These are phyloP conservation scores for Wickerhamiella cacticola DNA, from an alignment of 805 yeast genomes.

Conservation along the genomic window DNA sequence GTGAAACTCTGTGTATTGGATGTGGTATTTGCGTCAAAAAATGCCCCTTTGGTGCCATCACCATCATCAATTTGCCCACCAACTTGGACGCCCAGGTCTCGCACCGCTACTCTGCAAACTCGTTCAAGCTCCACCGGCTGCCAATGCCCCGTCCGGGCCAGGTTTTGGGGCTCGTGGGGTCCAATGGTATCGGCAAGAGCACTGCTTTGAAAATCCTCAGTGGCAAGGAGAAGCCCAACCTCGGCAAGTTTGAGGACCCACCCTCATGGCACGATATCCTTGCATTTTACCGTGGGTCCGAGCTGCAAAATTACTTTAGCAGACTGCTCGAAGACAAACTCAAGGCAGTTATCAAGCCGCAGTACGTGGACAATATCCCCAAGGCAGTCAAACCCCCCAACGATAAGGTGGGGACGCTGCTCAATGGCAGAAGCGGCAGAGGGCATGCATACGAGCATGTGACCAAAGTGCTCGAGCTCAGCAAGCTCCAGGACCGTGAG, in stretches of 20 bases:
- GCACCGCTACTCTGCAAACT: conserved; percentile 94
- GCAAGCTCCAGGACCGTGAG: conserved; percentile 71
- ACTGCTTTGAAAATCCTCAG: conserved; percentile 94
- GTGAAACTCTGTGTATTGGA: conserved; percentile 90
- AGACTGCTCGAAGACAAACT: conserved; percentile 87
- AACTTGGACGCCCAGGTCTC: conserved; percentile 86
- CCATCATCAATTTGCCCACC: conserved; percentile 91
- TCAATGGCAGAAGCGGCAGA: conserved; percentile 68
- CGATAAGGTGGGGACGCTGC: conserved; percentile 65
- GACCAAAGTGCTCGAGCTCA: conserved; percentile 60
- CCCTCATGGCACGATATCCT: conserved; percentile 96
- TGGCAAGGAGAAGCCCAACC: conserved; percentile 94
- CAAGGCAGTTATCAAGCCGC: conserved; percentile 97
- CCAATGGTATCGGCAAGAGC: conserved; percentile 98
- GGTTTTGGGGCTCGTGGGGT: conserved; percentile 93
- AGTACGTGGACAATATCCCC: conserved; percentile 95
- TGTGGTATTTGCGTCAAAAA: conserved; percentile 99
- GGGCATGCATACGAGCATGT: conserved; percentile 52
- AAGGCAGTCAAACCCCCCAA: conserved; percentile 89
- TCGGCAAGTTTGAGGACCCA: conserved; percentile 89
- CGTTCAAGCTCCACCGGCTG: conserved; percentile 90
- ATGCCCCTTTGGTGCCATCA: conserved; percentile 96
- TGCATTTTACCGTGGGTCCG: conserved; percentile 88
- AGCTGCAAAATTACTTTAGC: conserved; percentile 90
- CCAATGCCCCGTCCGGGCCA: conserved; percentile 99